Evolutionary conservation across 768 basidiomycete genomes (phyloP).

Genomic region (Lactarius tabidus): DNA sequence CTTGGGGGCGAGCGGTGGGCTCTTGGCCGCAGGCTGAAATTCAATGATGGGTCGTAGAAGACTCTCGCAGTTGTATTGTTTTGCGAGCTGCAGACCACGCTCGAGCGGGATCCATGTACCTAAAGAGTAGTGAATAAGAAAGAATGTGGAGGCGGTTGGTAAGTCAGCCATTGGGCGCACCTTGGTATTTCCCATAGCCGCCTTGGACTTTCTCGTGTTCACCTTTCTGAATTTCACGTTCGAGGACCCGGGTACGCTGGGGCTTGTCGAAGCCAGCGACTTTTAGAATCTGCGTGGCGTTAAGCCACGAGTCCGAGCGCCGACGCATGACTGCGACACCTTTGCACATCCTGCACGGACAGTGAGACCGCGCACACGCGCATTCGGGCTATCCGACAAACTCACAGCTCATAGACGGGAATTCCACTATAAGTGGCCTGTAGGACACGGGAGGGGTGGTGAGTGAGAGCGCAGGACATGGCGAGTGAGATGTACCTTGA

Average conservation of each 20-base stretch:
- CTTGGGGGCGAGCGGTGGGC: constrained; percentile 94
- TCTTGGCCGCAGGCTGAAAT: constrained; percentile 83
- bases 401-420: constrained; percentile 89
- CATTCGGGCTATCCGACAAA: constrained; percentile 29
- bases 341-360: constrained; percentile 74
- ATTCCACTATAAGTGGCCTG: constrained; percentile 93
- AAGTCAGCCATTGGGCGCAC: constrained; percentile 41
- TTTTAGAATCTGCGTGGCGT: constrained; percentile 98
- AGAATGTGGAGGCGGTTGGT: background rate
- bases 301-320: constrained; percentile 94
- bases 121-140: constrained; percentile 32
- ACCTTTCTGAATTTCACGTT: constrained; percentile 97
- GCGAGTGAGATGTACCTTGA: constrained; percentile 55
- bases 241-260: constrained; percentile 93
- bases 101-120: constrained; percentile 99
- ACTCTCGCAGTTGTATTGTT: constrained; percentile 88
- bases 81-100: constrained; percentile 77
- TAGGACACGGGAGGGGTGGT: constrained; percentile 19
- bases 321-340: constrained; percentile 97
- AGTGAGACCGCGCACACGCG: constrained; percentile 40
- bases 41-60: constrained; percentile 91
- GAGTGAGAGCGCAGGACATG: constrained; percentile 26
- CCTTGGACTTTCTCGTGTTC: constrained; percentile 99
- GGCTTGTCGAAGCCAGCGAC: constrained; percentile 99
- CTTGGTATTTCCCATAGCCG: constrained; percentile 99